phyloP scores from a whole-genome alignment of 2,329 filamentous ascomycete genomes.

The Albifimbria verrucaria region DNA sequence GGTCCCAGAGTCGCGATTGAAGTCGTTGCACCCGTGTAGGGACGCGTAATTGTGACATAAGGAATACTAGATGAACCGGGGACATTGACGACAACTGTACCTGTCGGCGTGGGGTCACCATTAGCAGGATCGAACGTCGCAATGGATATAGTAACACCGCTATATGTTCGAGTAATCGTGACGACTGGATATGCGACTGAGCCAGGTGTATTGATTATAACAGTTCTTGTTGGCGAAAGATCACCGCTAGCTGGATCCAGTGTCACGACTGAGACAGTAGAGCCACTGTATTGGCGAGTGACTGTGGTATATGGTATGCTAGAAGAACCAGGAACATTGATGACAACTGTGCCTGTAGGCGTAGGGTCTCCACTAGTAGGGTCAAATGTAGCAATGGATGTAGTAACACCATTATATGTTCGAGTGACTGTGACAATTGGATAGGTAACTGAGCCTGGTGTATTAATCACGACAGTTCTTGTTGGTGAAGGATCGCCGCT shows the following conservation, averaged over 20 bases:
- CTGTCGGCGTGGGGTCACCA: not conserved
- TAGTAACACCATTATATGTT: not conserved
- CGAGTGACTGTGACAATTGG: not conserved
- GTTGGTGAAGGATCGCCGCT: not conserved
- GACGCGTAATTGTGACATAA: not conserved
- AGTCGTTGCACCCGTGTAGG: not conserved
- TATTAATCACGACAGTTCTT: constrained; percentile 4
- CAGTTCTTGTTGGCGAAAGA: constrained; percentile 1
- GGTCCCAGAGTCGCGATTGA: not conserved
- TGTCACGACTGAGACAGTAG: not conserved
- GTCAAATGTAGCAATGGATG: not conserved
- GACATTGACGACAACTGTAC: not conserved
- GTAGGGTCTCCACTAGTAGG: not conserved
- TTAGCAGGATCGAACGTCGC: not conserved
- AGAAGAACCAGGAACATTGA: not conserved
- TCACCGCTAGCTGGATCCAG: not conserved
- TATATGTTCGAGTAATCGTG: not conserved
- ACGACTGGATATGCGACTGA: not conserved
- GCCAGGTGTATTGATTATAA: constrained; percentile 2
- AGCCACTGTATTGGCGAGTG: not conserved
- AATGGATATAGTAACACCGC: not conserved
- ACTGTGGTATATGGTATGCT: not conserved
- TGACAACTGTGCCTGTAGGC: not conserved
- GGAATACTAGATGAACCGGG: not conserved
- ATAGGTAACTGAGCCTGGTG: not conserved